phyloP scores from a whole-genome alignment of 306 rosid genomes.

The Begonia masoniana region DNA sequence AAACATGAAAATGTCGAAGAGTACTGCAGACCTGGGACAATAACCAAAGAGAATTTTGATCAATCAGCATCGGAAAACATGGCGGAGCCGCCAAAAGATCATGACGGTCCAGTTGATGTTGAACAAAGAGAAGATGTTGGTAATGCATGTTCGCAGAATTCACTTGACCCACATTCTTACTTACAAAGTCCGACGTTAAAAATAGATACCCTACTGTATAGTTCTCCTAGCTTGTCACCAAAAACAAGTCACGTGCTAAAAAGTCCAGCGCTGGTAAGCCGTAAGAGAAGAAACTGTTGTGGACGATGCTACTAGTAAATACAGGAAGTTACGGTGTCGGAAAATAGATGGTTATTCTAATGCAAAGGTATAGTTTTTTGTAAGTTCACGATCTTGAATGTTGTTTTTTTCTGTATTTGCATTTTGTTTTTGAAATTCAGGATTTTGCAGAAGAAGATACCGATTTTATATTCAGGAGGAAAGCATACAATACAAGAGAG shows the following conservation, averaged over 20 bases:
- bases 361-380: constrained; percentile 22
- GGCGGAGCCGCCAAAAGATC: constrained; percentile 14
- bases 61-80: constrained; percentile 24
- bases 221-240: constrained; percentile 37
- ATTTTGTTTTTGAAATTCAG: constrained; percentile 59
- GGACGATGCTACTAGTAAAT: constrained; percentile 28
- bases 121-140: constrained; percentile 25
- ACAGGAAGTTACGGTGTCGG: constrained; percentile 25
- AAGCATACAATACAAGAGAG: constrained; percentile 19
- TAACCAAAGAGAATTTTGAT: constrained; percentile 19
- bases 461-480: constrained; percentile 24
- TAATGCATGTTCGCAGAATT: constrained; percentile 22
- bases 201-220: constrained; percentile 31
- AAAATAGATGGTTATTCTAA: constrained; percentile 24
- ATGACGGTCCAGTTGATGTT: constrained; percentile 23
- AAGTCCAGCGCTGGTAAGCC: constrained; percentile 25
- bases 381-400: constrained; percentile 11
- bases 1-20: constrained; percentile 26
- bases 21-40: constrained; percentile 15
- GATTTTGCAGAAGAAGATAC: constrained; percentile 23
- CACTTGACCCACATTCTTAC: constrained; percentile 28
- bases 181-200: constrained; percentile 52
- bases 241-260: constrained; percentile 23
- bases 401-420: constrained; percentile 20
- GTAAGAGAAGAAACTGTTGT: constrained; percentile 28